Evolutionary conservation across 2,329 filamentous ascomycete genomes (phyloP), one percentile per base, ranked within the genome.

Genomic region (Alternaria infectoria): DNA sequence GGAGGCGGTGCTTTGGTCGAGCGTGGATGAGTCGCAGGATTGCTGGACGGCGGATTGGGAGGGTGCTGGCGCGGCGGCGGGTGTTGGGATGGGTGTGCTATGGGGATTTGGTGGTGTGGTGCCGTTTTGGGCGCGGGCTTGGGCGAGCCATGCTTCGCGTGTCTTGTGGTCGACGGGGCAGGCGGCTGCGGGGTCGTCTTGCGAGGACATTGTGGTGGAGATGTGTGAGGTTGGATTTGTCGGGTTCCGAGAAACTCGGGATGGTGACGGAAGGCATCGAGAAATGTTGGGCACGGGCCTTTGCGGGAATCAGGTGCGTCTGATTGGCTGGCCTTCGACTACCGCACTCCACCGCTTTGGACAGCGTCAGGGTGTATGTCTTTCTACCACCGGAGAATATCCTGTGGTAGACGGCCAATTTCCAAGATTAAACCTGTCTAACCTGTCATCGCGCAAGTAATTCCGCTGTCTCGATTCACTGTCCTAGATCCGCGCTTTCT

Each of bases 151-250:
- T 73, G 91, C 89, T 74, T 93, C 91, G 73, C 96, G 91, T 56
- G 93, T 91, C 74, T 93, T 92, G 82, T 94, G 91, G 82, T 98
- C 94, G 74, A 98, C 93, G 6, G 96, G 96, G 75, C 96, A 98
- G 61, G 78, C 74, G 68, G 76, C 69, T 43, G 75, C 72, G 19
- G 74, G 64, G 10, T 82, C 79, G 57, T 79, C 72, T 55, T 71
- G 55, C 21, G 74, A 71, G 49, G 71, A 69, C 71, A 77, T 76
- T 58, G 65, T 66, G 47, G 65, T 49, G 54, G 28, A 44, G 8
- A 23, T 25, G 57, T 50, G 56, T 51, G 36, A 36, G 46, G 23
- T 45, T 69, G 55, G 51, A 52, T 40, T 40, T 40, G 36, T 40
- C 36, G 36, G 50, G 43, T 54, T 43, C 49, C 49, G 52, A 60